Conservation (phyloP, 2,329 filamentous ascomycete species). For the Arthrobotrys sphaeroides region DNA sequence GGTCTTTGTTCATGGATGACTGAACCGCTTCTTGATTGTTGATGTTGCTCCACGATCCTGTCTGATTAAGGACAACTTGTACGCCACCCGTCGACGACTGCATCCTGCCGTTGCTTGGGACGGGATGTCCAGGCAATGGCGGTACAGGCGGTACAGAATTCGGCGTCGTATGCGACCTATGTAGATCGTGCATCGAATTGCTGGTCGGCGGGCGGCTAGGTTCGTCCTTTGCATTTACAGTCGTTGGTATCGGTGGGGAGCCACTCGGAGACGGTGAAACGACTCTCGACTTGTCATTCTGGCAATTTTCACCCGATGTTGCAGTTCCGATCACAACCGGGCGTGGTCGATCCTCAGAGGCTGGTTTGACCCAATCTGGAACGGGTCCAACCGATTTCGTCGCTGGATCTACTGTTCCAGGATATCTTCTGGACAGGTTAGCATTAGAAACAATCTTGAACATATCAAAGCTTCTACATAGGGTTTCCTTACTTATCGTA, state of each 20-base stretch:
- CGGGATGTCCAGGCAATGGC: slow-evolving; percentile 70
- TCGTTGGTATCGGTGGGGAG: slow-evolving; percentile 57
- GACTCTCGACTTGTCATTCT: slow-evolving; percentile 55
- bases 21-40: slow-evolving; percentile 74
- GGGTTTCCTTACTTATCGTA: slow-evolving; percentile 73
- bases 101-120: slow-evolving; percentile 70
- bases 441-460: slow-evolving; percentile 28
- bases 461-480: neutral
- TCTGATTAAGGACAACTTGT: slow-evolving; percentile 88
- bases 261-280: slow-evolving; percentile 57
- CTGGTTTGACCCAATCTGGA: slow-evolving; percentile 57
- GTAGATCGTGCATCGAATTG: slow-evolving; percentile 57
- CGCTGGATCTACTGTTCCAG: slow-evolving; percentile 59
- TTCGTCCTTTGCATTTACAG: slow-evolving; percentile 56
- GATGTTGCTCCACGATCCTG: slow-evolving; percentile 89
- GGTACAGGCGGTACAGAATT: slow-evolving; percentile 62
- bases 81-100: slow-evolving; percentile 71
- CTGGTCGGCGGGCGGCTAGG: slow-evolving; percentile 59
- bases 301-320: slow-evolving; percentile 54
- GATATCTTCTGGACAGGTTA: slow-evolving; percentile 58
- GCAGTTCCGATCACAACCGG: slow-evolving; percentile 50
- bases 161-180: slow-evolving; percentile 54
- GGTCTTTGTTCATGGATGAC: slow-evolving; percentile 59
- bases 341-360: slow-evolving; percentile 39
- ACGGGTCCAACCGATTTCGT: slow-evolving; percentile 56